Conservation (phyloP, 2,329 filamentous ascomycete genomes). For the Aspergillus caelatus region DNA sequence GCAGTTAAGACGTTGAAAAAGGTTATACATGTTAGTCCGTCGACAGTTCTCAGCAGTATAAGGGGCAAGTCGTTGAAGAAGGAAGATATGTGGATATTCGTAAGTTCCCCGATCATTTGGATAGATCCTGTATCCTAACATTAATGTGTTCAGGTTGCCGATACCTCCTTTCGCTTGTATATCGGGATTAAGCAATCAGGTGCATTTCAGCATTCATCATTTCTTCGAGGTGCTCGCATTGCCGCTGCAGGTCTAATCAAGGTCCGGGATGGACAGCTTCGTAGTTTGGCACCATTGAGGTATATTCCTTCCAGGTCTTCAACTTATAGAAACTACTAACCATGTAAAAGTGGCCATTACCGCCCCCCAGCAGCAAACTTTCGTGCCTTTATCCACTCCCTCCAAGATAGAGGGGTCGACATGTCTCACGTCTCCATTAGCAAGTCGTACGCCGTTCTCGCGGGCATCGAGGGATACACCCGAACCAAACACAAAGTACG, state of each 20-base stretch:
- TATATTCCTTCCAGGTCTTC: slow-evolving; percentile 3
- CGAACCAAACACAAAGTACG: slow-evolving; percentile 56
- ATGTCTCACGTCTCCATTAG: slow-evolving; percentile 78
- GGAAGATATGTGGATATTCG: slow-evolving; percentile 93
- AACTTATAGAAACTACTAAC: not conserved
- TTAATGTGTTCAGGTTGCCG: slow-evolving; percentile 47
- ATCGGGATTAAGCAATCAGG: slow-evolving; percentile 88
- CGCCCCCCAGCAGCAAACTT: slow-evolving; percentile 83
- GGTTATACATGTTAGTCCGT: slow-evolving; percentile 68
- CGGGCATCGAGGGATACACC: slow-evolving; percentile 79
- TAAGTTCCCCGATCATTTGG: slow-evolving; percentile 29
- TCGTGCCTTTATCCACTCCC: slow-evolving; percentile 72
- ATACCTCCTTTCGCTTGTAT: slow-evolving; percentile 78
- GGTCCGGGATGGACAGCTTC: slow-evolving; percentile 78
- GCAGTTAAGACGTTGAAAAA: slow-evolving; percentile 63
- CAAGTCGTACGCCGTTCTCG: slow-evolving; percentile 77
- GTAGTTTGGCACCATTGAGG: slow-evolving; percentile 66
- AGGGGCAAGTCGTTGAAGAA: slow-evolving; percentile 72
- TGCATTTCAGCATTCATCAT: slow-evolving; percentile 88
- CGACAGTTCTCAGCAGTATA: slow-evolving; percentile 76
- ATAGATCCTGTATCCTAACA: not conserved
- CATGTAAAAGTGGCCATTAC: slow-evolving; percentile 71
- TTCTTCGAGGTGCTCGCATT: slow-evolving; percentile 80
- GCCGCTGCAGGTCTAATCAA: slow-evolving; percentile 82
- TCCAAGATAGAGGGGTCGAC: slow-evolving; percentile 75